A percentile compares a stretch with the other conserved stretches of the same genome.
Evolutionary conservation across 1,284 basidiomycete genomes (phyloP).

Genomic region (Paramarasmius palmivorus): DNA sequence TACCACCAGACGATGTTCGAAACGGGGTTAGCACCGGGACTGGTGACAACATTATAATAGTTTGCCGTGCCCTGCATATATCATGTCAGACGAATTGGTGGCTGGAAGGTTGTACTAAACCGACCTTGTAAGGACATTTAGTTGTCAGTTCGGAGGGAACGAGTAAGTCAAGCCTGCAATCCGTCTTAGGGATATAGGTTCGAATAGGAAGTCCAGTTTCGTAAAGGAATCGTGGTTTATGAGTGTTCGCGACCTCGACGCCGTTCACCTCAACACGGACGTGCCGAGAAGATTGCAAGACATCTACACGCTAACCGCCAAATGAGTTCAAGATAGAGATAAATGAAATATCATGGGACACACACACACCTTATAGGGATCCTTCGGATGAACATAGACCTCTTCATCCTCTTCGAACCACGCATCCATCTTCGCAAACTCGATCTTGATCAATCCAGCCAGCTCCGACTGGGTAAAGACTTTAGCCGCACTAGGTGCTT

Average conservation of each 20-base stretch:
- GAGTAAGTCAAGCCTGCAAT: constrained; percentile 54
- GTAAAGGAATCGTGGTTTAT: constrained; percentile 51
- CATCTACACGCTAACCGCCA: constrained; percentile 52
- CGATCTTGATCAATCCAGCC: constrained; percentile 48
- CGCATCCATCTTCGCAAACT: constrained; percentile 52
- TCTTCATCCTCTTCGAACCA: constrained; percentile 73
- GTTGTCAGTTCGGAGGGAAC: constrained; percentile 45
- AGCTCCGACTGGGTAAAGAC: constrained; percentile 42
- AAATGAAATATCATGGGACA: neutral
- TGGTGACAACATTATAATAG: constrained; percentile 54
- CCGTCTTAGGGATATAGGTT: constrained; percentile 61
- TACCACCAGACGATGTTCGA: constrained; percentile 68
- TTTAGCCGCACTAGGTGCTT: constrained; percentile 41
- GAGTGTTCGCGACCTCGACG: constrained; percentile 61
- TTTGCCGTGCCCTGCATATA: constrained; percentile 53
- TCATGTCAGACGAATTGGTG: neutral
- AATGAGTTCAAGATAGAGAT: constrained; percentile 4
- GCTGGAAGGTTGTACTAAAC: constrained; percentile 10
- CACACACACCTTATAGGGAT: constrained; percentile 63
- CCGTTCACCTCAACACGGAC: constrained; percentile 62
- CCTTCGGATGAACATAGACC: constrained; percentile 61
- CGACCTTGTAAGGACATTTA: constrained; percentile 66
- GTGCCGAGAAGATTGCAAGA: constrained; percentile 59
- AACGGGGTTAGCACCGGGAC: constrained; percentile 37
- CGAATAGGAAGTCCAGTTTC: constrained; percentile 59